phyloP scores from a whole-genome alignment of 2,329 filamentous ascomycete genomes.

The Sclerotinia spermophila region DNA sequence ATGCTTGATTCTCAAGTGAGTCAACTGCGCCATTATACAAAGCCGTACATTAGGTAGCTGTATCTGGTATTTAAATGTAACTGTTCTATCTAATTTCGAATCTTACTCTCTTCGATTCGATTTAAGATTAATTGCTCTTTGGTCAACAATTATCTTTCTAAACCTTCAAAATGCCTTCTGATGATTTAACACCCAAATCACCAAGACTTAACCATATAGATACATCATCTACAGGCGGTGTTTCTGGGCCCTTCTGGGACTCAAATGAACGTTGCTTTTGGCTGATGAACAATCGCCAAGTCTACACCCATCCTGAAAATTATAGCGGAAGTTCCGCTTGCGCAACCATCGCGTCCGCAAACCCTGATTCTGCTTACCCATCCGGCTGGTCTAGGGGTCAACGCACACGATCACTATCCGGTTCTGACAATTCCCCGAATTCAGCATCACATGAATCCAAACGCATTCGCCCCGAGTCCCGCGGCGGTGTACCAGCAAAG shows the following conservation, averaged over 20 bases:
- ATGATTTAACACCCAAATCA: not conserved
- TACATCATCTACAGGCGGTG: slow-evolving; percentile 5
- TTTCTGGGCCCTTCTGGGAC: slow-evolving; percentile 18
- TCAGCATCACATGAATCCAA: slow-evolving; percentile 8
- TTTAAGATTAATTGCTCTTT: not conserved
- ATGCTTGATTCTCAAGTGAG: not conserved
- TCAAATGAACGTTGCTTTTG: slow-evolving; percentile 10
- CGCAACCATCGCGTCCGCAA: slow-evolving; percentile 15
- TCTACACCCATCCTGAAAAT: slow-evolving; percentile 16
- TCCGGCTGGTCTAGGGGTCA: slow-evolving; percentile 8
- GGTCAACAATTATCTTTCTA: not conserved
- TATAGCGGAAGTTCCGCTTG: slow-evolving; percentile 17
- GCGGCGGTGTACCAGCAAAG: not conserved
- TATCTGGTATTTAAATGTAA: not conserved
- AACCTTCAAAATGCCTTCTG: not conserved
- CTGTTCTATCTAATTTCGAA: not conserved
- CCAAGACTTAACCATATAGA: slow-evolving; percentile 13
- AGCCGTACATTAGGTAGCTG: slow-evolving; percentile 5
- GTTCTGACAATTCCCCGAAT: not conserved
- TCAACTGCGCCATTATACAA: not conserved
- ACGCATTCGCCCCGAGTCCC: slow-evolving; percentile 5
- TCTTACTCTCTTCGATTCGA: not conserved
- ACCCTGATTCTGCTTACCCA: slow-evolving; percentile 14
- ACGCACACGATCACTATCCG: slow-evolving; percentile 11
- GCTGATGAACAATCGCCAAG: slow-evolving; percentile 14